Base-by-base conservation (phyloP, 352 stramenopile genomes). In the Thalassiosira livingstoniorum region DNA sequence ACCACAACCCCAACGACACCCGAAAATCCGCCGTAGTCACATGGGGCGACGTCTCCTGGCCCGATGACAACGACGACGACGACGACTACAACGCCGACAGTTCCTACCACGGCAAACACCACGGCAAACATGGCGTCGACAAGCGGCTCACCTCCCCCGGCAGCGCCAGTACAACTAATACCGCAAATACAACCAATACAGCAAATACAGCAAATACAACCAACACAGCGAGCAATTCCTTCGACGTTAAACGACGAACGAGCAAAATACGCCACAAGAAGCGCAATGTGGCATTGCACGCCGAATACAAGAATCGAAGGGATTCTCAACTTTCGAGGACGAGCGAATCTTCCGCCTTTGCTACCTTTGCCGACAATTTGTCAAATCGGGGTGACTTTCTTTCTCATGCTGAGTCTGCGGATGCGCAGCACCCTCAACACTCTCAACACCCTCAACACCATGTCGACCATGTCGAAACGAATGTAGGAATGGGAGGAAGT, bases 181-280 rank as follows among this genome's bases (percentile, higher is more conserved):
- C n/a, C 31, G 1, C 51, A 23, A 63, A 85, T 61, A 42, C 74
- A 7, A 55, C 13, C 18, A 31, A 23, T 37, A 27, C 21, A 71
- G 27, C 39, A 65, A 76, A 23, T 31, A 72, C n/a, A 23, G 1
- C 51, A 23, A 63, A 85, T 61, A 42, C 74, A 7, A 55, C 13
- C 18, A 31, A 23, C 29, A 27, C 21, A 71, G 27, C 39, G 58
- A 76, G n/a, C n/a, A n/a, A n/a, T n/a, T n/a, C n/a, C n/a, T n/a
- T n/a, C n/a, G n/a, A n/a, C n/a, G n/a, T n/a, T n/a, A n/a, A n/a
- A n/a, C n/a, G n/a, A 29, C 57, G 65, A 43, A 54, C 31, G 23
- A 78, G 65, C 18, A 34, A 35, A 18, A 83, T 83, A 7, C 75
- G 72, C 18, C 54, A 81, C 43, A 86, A 86, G 31, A 86, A 86